These are phyloP conservation scores for Hypholoma sublateritium DNA, from an alignment of 768 basidiomycete genomes.

Conservation along the genomic window DNA sequence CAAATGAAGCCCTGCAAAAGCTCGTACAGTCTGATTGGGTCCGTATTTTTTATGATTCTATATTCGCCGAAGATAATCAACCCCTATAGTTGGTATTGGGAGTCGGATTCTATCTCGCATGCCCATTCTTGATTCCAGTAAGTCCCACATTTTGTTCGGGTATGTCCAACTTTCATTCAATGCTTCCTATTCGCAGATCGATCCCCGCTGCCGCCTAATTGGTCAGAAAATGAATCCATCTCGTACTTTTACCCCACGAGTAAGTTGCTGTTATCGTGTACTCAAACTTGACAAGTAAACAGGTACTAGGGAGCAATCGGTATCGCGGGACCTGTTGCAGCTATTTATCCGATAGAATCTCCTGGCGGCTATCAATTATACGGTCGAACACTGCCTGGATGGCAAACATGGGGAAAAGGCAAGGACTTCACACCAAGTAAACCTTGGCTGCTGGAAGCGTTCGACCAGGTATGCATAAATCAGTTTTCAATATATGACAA, in stretches of 20 bases:
- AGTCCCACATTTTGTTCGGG: slow-evolving; percentile 8
- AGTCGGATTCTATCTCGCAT: slow-evolving; percentile 64
- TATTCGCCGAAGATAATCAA: not conserved
- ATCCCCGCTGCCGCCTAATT: slow-evolving; percentile 55
- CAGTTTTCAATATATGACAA: not conserved
- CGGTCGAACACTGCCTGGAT: slow-evolving; percentile 62
- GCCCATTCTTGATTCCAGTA: slow-evolving; percentile 62
- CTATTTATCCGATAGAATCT: slow-evolving; percentile 64
- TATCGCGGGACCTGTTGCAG: slow-evolving; percentile 64
- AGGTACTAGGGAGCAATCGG: slow-evolving; percentile 60
- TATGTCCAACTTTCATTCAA: not conserved
- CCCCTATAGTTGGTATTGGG: slow-evolving; percentile 52
- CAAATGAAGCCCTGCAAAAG: slow-evolving; percentile 42
- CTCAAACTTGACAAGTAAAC: too few relatives aligned
- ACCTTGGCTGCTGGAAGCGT: slow-evolving; percentile 62
- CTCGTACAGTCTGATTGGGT: slow-evolving; percentile 54
- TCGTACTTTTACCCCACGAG: slow-evolving; percentile 61
- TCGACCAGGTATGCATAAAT: slow-evolving; percentile 52
- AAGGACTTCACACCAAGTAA: slow-evolving; percentile 40
- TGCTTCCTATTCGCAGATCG: slow-evolving; percentile 49
- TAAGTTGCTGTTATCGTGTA: too few relatives aligned
- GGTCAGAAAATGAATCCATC: slow-evolving; percentile 80
- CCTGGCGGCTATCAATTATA: slow-evolving; percentile 69
- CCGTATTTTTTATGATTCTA: not conserved
- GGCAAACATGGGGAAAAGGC: slow-evolving; percentile 64